A percentile compares a stretch with the other conserved stretches of the same genome.
phyloP scores from a whole-genome alignment of 2,329 filamentous ascomycete genomes.

The Fusarium denticulatum region DNA sequence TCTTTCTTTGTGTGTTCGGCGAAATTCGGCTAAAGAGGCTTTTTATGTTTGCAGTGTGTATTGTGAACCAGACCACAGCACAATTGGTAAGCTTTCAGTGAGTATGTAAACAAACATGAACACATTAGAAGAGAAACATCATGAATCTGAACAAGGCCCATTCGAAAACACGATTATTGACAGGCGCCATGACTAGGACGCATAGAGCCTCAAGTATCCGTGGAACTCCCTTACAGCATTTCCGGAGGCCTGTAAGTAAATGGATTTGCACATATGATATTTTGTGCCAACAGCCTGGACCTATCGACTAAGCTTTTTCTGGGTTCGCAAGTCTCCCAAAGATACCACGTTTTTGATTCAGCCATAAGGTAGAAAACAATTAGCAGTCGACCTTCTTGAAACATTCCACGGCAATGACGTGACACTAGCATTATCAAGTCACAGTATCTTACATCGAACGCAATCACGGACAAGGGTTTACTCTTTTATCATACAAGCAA shows the following conservation, averaged over 20 bases:
- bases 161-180: background rate
- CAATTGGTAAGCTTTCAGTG: background rate
- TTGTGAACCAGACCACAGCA: background rate
- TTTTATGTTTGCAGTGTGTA: background rate
- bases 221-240: background rate
- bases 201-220: rapidly evolving
- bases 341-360: background rate
- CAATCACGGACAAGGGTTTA: background rate
- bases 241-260: background rate
- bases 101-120: background rate
- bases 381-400: too few species aligned
- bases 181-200: background rate
- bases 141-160: too few species aligned
- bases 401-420: background rate
- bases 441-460: background rate
- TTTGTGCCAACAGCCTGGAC: background rate
- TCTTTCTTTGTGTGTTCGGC: background rate
- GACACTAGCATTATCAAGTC: background rate
- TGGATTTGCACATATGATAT: background rate
- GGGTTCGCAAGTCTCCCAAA: rapidly evolving
- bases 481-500: background rate
- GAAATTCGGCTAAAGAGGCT: too few species aligned
- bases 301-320: background rate
- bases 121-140: too few species aligned
- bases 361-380: background rate